Evolutionary conservation across 306 rosid genomes (phyloP), one percentile per base, ranked within the genome.

Genomic region (Cicer judaicum): DNA sequence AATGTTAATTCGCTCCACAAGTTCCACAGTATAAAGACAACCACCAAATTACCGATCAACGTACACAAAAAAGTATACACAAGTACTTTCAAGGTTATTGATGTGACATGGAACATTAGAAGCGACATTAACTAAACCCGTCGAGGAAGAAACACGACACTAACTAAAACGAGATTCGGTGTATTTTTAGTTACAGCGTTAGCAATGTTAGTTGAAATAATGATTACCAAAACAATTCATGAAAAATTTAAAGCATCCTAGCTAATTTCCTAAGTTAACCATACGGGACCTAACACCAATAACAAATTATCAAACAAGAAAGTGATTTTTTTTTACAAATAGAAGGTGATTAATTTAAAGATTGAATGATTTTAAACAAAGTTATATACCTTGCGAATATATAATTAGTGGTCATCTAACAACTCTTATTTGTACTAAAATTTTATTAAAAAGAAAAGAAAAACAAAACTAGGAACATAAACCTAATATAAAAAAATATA

Each of bases 191-290:
- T 65, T 77, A 34, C 36, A 38, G 5, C 7, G 62, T 68, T 59
- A 57, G 54, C 16, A 68, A 77, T 77, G 70, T 69, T 47, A 47
- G 76, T 40, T 77, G 76, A 38, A 61, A 76, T 43, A 43, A 65
- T 65, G 16, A 65, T 64, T 42, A 19, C 54, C 40, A 65, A 18
- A 43, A 65, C 11, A 42, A 39, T 63, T 39, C n/a, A 41, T 34
- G 6, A 34, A 34, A 59, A 0, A 60, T 60, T 29, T 60, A 60
- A 34, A 60, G 16, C 65, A 34, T 60, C 1, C 65, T 50, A 50
- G 1, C 56, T 29, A 29, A 29, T 29, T 50, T 50, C 19, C 10
- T 14, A 50, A 50, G 56, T 1, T 47, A 47, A 11, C 8, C 2
- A 47, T 46, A 46, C 18, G 4, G 10, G 8, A 50, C 50, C 50